phyloP scores from a whole-genome alignment of 805 yeast species.

The Ogataea corticis region DNA sequence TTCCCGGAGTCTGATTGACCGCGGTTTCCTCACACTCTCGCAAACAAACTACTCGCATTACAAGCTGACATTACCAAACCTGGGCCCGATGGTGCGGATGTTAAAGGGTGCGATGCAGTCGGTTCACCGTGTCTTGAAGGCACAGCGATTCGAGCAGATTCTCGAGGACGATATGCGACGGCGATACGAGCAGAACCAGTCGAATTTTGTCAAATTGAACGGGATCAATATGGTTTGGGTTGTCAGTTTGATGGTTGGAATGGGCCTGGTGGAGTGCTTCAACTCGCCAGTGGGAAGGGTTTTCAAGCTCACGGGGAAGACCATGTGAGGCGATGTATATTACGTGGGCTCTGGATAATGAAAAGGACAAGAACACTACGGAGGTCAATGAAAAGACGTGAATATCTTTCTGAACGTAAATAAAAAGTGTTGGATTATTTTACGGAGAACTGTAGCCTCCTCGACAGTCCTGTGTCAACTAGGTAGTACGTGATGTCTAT shows the following conservation, averaged over 20 bases:
- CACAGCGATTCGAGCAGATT: slow-evolving; percentile 42
- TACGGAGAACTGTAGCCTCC: neutral
- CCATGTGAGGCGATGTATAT: slow-evolving; percentile 3
- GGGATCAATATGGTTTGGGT: slow-evolving; percentile 53
- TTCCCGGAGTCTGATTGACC: slow-evolving; percentile 36
- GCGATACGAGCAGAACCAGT: slow-evolving; percentile 48
- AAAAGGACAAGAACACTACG: too few species aligned
- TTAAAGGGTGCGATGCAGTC: slow-evolving; percentile 45
- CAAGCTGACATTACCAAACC: slow-evolving; percentile 47
- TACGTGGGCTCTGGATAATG: neutral
- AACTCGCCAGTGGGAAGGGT: slow-evolving; percentile 55
- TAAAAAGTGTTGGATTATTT: too few species aligned
- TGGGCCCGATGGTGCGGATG: slow-evolving; percentile 49
- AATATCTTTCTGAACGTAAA: too few species aligned
- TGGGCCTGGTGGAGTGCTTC: slow-evolving; percentile 53
- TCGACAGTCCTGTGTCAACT: slow-evolving; percentile 3
- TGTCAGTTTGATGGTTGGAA: slow-evolving; percentile 51
- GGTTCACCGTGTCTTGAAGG: slow-evolving; percentile 41
- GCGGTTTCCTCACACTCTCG: slow-evolving; percentile 46
- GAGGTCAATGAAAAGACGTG: too few species aligned
- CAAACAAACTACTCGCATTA: slow-evolving; percentile 36
- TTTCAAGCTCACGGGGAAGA: slow-evolving; percentile 48
- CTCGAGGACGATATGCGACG: slow-evolving; percentile 42
- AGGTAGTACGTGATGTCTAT: slow-evolving; percentile 1
- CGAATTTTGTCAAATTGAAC: slow-evolving; percentile 47